phyloP scores from a whole-genome alignment of 192 early-diverging fungal genomes.

The Mortierella antarctica region DNA sequence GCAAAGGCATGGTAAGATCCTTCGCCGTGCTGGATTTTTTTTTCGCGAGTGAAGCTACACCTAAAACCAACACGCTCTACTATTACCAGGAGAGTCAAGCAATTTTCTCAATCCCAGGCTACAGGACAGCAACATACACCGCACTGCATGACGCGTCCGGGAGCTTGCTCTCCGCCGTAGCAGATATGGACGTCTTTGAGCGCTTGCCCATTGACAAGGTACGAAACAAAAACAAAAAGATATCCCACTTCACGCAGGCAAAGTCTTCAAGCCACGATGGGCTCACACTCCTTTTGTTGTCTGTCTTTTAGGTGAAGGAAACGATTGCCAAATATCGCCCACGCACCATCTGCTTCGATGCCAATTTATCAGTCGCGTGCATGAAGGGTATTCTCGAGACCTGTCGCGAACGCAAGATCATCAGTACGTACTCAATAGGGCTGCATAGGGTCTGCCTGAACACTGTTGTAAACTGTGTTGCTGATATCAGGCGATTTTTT shows the following conservation, averaged over 20 bases:
- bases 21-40: not conserved
- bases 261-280: not conserved
- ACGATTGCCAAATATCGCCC: slow-evolving; percentile 51
- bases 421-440: slow-evolving; percentile 47
- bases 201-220: slow-evolving; percentile 56
- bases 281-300: not conserved
- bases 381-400: slow-evolving; percentile 59
- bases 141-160: slow-evolving; percentile 80
- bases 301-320: slow-evolving; percentile 37
- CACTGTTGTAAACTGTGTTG: not conserved
- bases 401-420: slow-evolving; percentile 49
- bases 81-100: slow-evolving; percentile 15
- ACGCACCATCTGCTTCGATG: slow-evolving; percentile 77
- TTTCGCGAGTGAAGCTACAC: too few relatives aligned
- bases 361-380: slow-evolving; percentile 66
- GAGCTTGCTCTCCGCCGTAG: slow-evolving; percentile 82
- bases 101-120: slow-evolving; percentile 24
- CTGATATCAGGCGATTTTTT: not conserved
- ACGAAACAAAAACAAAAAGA: not conserved
- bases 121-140: slow-evolving; percentile 83
- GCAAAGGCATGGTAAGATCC: slow-evolving; percentile 67
- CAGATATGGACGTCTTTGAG: slow-evolving; percentile 92
- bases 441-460: too few relatives aligned
- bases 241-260: not conserved
- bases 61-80: not conserved